Conservation (phyloP, 2,329 filamentous ascomycete species). For the Clarireedia homoeocarpa region DNA sequence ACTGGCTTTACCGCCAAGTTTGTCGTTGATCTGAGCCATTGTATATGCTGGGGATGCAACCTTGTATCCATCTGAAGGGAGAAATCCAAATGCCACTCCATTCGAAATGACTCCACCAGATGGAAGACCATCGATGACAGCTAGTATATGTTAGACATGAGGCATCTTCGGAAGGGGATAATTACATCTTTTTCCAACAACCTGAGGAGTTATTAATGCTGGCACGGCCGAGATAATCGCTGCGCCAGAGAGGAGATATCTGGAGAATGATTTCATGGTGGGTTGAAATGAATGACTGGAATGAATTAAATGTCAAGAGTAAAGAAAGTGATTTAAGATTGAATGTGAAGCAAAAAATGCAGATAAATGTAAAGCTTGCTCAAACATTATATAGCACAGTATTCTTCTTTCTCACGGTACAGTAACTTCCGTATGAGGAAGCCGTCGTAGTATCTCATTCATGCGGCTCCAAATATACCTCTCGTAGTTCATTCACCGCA, state of each 20-base stretch:
- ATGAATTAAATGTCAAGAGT: not conserved
- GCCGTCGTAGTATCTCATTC: not conserved
- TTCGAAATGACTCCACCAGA: slow-evolving; percentile 5
- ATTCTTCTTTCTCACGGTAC: too few species aligned
- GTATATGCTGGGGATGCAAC: slow-evolving; percentile 5
- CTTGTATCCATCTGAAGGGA: slow-evolving; percentile 9
- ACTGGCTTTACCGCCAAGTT: slow-evolving; percentile 4
- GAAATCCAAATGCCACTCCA: slow-evolving; percentile 10
- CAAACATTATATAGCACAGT: not conserved
- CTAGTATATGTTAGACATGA: not conserved
- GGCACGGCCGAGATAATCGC: not conserved
- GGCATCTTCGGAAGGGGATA: not conserved
- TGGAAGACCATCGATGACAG: not conserved
- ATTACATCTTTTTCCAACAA: not conserved
- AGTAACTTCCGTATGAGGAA: too few species aligned
- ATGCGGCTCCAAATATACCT: not conserved
- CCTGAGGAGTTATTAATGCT: not conserved
- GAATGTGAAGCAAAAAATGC: not conserved
- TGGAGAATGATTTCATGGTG: slow-evolving; percentile 3
- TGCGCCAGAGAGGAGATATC: not conserved
- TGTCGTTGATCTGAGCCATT: slow-evolving; percentile 8
- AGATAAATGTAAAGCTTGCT: not conserved
- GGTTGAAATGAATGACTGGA: not conserved
- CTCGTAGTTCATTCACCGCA: too few species aligned
- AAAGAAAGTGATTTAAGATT: not conserved